A percentile compares a stretch with the other conserved stretches of the same genome.
phyloP scores from a whole-genome alignment of 116 monocot species.

The Zostera marina region DNA sequence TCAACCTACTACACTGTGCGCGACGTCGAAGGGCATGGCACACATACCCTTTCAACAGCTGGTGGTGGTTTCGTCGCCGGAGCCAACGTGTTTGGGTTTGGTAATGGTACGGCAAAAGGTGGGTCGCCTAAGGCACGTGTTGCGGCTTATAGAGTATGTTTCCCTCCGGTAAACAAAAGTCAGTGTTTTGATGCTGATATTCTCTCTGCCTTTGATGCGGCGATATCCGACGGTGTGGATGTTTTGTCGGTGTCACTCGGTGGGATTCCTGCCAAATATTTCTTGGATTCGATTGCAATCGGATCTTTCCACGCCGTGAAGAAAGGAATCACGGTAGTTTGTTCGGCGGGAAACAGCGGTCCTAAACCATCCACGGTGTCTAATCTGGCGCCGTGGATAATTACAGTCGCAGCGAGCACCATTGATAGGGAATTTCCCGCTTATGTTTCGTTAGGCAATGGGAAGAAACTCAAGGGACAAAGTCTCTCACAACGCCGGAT shows the following conservation, averaged over 20 bases:
- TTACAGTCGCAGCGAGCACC: constrained; percentile 24
- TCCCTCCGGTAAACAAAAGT: constrained; percentile 8
- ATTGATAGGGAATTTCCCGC: constrained; percentile 17
- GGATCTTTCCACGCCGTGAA: constrained; percentile 24
- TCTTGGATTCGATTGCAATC: constrained; percentile 14
- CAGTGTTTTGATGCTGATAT: constrained; percentile 47
- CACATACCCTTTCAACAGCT: constrained; percentile 82
- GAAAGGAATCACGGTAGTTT: constrained; percentile 17
- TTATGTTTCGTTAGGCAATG: constrained; percentile 10
- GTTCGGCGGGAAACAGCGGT: constrained; percentile 16
- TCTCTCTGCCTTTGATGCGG: constrained; percentile 51
- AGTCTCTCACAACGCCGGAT: constrained; percentile 31
- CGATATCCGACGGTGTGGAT: constrained; percentile 63
- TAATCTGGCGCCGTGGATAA: constrained; percentile 28
- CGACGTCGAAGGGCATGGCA: constrained; percentile 53
- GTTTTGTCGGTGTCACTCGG: constrained; percentile 80
- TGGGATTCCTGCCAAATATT: constrained; percentile 7
- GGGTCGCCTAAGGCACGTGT: constrained; percentile 58
- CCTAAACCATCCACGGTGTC: constrained; percentile 2
- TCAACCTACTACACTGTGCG: constrained; percentile 19
- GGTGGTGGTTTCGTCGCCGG: constrained; percentile 39
- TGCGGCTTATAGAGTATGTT: constrained; percentile 70
- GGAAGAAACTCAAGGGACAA: constrained; percentile 23
- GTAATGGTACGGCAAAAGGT: constrained; percentile 61
- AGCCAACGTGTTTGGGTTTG: constrained; percentile 42